Evolutionary conservation across 2,329 filamentous ascomycete genomes (phyloP), one percentile per base, ranked within the genome.

Genomic region (Stachybotrys chlorohalonatus): DNA sequence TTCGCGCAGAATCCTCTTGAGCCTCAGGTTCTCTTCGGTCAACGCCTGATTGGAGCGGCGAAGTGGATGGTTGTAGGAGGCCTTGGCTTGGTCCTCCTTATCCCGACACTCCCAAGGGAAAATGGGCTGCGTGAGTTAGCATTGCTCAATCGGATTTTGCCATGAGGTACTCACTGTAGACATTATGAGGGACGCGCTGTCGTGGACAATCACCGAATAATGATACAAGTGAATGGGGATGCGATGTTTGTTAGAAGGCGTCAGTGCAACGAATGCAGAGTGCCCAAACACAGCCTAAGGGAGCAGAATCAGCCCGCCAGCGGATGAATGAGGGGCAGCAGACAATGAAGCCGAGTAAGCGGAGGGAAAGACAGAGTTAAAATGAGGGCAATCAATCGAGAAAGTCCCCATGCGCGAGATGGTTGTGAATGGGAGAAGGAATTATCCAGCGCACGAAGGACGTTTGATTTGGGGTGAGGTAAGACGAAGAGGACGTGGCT

Each of bases 51-150:
- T 78, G 59, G 73, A 70, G 54, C 65, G 66, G 31, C 77, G 77
- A n/a, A 79, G 66, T 36, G 77, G 77, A 36, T 73, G 67, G 36
- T 79, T 74, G 62, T 77, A 80, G 51, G 71, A 69, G 42, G 68
- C 64, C 64, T 74, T 75, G 51, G 78, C 76, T 64, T 75, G 71
- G 32, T 81, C 77, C 56, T 77, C 71, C 60, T 75, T 76, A 59
- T 82, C 79, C 53, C 77, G 75, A 54, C 74, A 75, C 60, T 81
- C 78, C 74, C 74, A 77, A 5, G 78, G 73, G 51, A 69, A 71
- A 39, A 66, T 59, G 17, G 63, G 60, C 67, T 73, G 51, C 17
- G 11, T 42, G 2, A 9, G 36, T 42, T 42, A 42, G 36, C 36
- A 42, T 5, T 42, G 9, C 36, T 42, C 36, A 13, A 9, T 13